These are phyloP conservation scores for Pichia sp. DNA, from an alignment of 1,139 yeast genomes.

Conservation along the genomic window DNA sequence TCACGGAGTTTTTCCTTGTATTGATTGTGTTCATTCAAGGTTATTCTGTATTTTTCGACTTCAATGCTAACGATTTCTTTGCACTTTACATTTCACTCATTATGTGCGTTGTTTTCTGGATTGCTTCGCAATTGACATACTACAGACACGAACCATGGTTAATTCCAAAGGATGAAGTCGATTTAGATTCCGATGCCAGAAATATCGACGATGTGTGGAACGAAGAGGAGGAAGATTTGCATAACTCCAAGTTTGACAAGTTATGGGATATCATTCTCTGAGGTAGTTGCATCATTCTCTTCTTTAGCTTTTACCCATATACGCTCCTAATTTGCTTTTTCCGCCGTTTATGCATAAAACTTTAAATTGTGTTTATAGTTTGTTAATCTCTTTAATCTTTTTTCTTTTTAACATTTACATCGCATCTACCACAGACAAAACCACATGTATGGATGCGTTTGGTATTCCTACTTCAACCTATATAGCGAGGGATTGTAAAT, in stretches of 20 bases:
- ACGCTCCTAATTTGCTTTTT: too few relatives aligned
- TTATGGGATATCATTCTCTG: constrained; percentile 38
- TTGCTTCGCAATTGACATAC: constrained; percentile 33
- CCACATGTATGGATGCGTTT: too few relatives aligned
- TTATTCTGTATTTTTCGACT: constrained; percentile 50
- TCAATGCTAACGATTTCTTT: constrained; percentile 50
- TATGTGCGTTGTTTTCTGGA: constrained; percentile 45
- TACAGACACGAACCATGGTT: constrained; percentile 34
- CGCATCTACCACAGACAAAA: too few relatives aligned
- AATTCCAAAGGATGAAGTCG: constrained; percentile 41
- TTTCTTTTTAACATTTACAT: too few relatives aligned
- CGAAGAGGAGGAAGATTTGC: constrained; percentile 14
- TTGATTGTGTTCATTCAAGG: constrained; percentile 66
- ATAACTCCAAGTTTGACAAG: constrained; percentile 19
- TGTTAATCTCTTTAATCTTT: too few relatives aligned
- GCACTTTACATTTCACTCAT: constrained; percentile 59
- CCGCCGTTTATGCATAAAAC: too few relatives aligned
- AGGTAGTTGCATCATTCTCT: constrained; percentile 5
- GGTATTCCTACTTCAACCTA: too few relatives aligned
- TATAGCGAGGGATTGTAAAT: too few relatives aligned
- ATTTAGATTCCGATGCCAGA: constrained; percentile 22
- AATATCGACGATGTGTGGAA: constrained; percentile 17
- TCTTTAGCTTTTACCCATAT: too few relatives aligned
- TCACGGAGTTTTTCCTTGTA: constrained; percentile 42
- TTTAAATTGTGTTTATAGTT: too few relatives aligned